A percentile compares a stretch with the other conserved stretches of the same genome.
Evolutionary conservation across 257 asterid species (phyloP).

Genomic region (Nicotiana obtusifolia): DNA sequence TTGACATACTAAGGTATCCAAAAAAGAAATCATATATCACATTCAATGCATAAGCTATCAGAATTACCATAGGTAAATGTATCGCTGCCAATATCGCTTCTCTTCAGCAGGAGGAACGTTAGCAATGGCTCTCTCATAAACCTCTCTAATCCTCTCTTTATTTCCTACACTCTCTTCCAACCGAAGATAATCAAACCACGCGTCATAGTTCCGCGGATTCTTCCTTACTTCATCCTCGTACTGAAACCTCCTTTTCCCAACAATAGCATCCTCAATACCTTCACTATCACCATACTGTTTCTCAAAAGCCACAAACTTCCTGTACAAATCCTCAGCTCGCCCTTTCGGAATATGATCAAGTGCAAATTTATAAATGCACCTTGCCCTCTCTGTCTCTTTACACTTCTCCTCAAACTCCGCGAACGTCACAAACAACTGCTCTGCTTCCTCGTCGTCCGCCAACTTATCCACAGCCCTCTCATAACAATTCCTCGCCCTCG

Average conservation of each 20-base stretch:
- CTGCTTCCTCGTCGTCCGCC: slow-evolving; percentile 90
- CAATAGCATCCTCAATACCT: slow-evolving; percentile 93
- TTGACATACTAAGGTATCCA: neutral
- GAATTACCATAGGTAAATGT: slow-evolving; percentile 80
- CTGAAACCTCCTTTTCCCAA: slow-evolving; percentile 85
- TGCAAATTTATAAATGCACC: slow-evolving; percentile 75
- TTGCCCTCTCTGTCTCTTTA: slow-evolving; percentile 84
- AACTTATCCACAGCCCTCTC: slow-evolving; percentile 78
- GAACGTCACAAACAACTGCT: slow-evolving; percentile 74
- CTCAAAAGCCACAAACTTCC: slow-evolving; percentile 86
- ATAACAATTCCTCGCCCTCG: slow-evolving; percentile 55
- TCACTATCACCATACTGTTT: slow-evolving; percentile 87
- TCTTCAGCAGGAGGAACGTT: slow-evolving; percentile 93
- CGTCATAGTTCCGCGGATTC: slow-evolving; percentile 77
- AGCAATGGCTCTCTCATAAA: slow-evolving; percentile 85
- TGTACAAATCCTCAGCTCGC: slow-evolving; percentile 80
- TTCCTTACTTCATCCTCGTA: slow-evolving; percentile 87
- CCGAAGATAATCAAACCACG: slow-evolving; percentile 84
- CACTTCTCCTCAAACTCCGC: slow-evolving; percentile 91
- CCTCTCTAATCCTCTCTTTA: slow-evolving; percentile 63
- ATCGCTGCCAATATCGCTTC: slow-evolving; percentile 92
- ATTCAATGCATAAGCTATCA: neutral
- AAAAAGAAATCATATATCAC: neutral
- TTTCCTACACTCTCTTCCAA: slow-evolving; percentile 75
- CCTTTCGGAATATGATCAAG: slow-evolving; percentile 92